A percentile compares a stretch with the other conserved stretches of the same genome.
phyloP scores from a whole-genome alignment of 805 yeast genomes.

The Peterozyma xylosa region DNA sequence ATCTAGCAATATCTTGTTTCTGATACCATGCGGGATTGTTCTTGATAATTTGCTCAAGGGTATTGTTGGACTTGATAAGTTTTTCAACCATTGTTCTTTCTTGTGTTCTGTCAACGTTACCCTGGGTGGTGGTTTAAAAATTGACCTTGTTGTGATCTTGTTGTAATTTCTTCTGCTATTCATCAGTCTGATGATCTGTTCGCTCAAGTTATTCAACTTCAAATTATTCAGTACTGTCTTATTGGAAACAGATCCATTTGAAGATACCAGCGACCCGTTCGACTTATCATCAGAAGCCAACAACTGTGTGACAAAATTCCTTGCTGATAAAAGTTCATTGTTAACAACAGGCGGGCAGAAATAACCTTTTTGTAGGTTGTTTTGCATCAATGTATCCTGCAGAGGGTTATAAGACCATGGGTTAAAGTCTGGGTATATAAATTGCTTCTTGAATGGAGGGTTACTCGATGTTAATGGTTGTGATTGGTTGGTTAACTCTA shows the following conservation, averaged over 20 bases:
- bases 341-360: conserved; percentile 54
- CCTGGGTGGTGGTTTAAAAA: conserved; percentile 77
- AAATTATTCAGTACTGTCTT: conserved; percentile 1
- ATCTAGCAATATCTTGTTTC: conserved; percentile 67
- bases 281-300: conserved; percentile 15
- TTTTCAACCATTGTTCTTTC: conserved; percentile 78
- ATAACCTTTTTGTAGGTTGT: conserved; percentile 62
- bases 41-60: conserved; percentile 65
- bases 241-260: conserved; percentile 3
- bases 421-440: conserved; percentile 57
- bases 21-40: conserved; percentile 85
- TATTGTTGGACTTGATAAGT: conserved; percentile 59
- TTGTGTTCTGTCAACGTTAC: conserved; percentile 86
- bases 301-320: conserved; percentile 41
- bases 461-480: neutral
- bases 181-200: conserved; percentile 41
- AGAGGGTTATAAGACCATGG: conserved; percentile 60
- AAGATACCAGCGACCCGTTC: conserved; percentile 3
- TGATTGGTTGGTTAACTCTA: conserved; percentile 8
- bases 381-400: conserved; percentile 48
- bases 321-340: conserved; percentile 66
- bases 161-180: conserved; percentile 37
- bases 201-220: conserved; percentile 33
- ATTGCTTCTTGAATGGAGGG: conserved; percentile 8
- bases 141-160: conserved; percentile 37